Evolutionary conservation across 2,329 filamentous ascomycete genomes (phyloP), one percentile per base, ranked within the genome.

Genomic region (Chrysosporium queenslandicum): DNA sequence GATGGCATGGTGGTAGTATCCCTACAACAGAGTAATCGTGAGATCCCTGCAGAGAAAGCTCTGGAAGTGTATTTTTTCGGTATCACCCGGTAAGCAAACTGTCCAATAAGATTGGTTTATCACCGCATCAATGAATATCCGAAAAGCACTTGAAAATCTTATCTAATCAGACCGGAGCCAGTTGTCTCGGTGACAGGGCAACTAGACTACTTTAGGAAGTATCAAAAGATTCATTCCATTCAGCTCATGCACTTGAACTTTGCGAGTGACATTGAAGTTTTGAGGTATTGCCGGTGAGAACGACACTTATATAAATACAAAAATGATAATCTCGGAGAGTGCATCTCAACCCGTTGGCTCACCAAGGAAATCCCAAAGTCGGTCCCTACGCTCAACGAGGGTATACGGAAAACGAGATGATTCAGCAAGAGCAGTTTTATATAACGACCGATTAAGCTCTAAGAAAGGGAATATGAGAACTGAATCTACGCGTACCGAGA

Each of bases 331-430:
- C 8, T 37, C 29, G 27, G 29, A 51, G 29, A 36, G 3, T n/a
- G 21, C 20, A n/a, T 23, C 42, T 14, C 32, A n/a, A 2, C 30
- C 6, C 9, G 36, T 21, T 16, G 16, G 25, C 3, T 36, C 30
- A 11, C 42, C 41, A 1, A 20, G 5, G 11, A 30, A 32, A 12
- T 2, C 23, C 32, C 23, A 48, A 34, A 20, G 2, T 25, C 34
- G 51, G 23, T 12, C 36, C 21, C 25, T 39, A 9, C 29, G 39
- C n/a, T 11, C 65, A 18, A 59, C 63, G 49, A 61, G 59, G 51
- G 67, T 69, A 11, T 68, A 69, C 27, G 68, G 67, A 11, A 68
- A 67, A 50, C 58, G 62, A 46, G 63, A 59, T 36, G 64, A 68
- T 55, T 63, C 66, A 4, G 62, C 67, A 0, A 59, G 61, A 16